Evolutionary conservation across 169 alveolate species (phyloP), one percentile per base, ranked within the genome.

Genomic region (Neospora caninum): DNA sequence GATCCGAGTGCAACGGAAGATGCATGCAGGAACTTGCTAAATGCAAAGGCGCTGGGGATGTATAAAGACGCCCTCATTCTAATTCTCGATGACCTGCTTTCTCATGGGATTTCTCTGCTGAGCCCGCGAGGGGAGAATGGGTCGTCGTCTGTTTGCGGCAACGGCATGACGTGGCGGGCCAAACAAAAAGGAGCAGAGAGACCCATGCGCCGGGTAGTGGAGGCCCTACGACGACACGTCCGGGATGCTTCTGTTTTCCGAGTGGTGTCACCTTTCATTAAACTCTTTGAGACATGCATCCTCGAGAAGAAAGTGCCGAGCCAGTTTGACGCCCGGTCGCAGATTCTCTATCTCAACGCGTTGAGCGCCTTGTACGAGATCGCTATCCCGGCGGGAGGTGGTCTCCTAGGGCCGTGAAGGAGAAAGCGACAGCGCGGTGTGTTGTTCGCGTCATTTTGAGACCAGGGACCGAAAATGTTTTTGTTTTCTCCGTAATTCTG

Each of bases 271-370:
- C 89, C 89, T 18, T 82, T 82, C 64, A 42, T 82, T 20, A 82
- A 82, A 36, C 89, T 82, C 38, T 82, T 82, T 41, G 89, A 82
- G 41, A 29, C 89, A 22, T 82, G 89, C 67, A 82, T 82, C 20
- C 89, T 82, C n/a, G 89, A 82, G 10, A 38, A 82, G 67, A 82
- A 82, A 42, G 69, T 82, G 36, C 89, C 89, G 9, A 82, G 89
- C 67, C 89, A 82, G 67, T 38, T 42, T 9, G 89, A 82, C 25
- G 38, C 53, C 41, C 89, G 89, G 69, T 41, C 89, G 67, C 89
- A 82, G 67, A 25, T 82, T 4, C 89, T 82, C 38, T 82, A 82
- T 31, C 36, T 82, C 7, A 82, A 82, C 41, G 89, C 89, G 39
- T 41, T 82, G 38, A 82, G 89, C 67, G 89, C 89, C 27, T 7